Evolutionary conservation across 108 stramenopile genomes (phyloP).

Genomic region (Conticribra guillardii): DNA sequence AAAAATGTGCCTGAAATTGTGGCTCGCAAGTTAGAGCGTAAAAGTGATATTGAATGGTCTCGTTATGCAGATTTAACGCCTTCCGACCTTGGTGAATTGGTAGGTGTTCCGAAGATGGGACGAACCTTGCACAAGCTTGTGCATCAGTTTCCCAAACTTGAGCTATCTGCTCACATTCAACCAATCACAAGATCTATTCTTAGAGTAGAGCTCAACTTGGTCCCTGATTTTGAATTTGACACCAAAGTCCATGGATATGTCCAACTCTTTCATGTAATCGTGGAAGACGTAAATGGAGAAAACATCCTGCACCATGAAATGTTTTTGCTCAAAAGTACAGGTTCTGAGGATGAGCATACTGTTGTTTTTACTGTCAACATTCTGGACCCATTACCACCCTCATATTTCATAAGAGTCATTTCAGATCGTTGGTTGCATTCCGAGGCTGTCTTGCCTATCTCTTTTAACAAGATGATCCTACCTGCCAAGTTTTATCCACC

Average conservation of each 20-base stretch:
- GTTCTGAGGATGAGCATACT: constrained; percentile 87
- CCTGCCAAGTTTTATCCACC: constrained; percentile 96
- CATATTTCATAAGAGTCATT: constrained; percentile 94
- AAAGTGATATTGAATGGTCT: constrained; percentile 96
- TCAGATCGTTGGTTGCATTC: constrained; percentile 98
- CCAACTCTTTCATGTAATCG: constrained; percentile 93
- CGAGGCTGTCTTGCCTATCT: constrained; percentile 89
- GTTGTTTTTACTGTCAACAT: constrained; percentile 95
- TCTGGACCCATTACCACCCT: constrained; percentile 95
- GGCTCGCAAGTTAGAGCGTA: constrained; percentile 93
- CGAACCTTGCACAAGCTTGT: constrained; percentile 95
- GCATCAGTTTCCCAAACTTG: constrained; percentile 95
- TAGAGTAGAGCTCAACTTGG: constrained; percentile 89
- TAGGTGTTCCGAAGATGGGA: constrained; percentile 98
- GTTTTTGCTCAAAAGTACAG: constrained; percentile 79
- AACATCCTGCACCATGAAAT: constrained; percentile 95
- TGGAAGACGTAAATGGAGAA: constrained; percentile 97
- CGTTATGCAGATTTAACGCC: constrained; percentile 93
- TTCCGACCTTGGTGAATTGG: constrained; percentile 97
- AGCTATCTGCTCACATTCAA: constrained; percentile 94
- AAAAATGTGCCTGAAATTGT: constrained; percentile 91
- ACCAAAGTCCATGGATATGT: constrained; percentile 90
- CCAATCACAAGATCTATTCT: constrained; percentile 97
- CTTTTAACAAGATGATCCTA: constrained; percentile 95
- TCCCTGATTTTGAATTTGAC: constrained; percentile 95